These are phyloP conservation scores for Tricholoma matsutake DNA, from an alignment of 768 basidiomycete genomes.

Conservation along the genomic window DNA sequence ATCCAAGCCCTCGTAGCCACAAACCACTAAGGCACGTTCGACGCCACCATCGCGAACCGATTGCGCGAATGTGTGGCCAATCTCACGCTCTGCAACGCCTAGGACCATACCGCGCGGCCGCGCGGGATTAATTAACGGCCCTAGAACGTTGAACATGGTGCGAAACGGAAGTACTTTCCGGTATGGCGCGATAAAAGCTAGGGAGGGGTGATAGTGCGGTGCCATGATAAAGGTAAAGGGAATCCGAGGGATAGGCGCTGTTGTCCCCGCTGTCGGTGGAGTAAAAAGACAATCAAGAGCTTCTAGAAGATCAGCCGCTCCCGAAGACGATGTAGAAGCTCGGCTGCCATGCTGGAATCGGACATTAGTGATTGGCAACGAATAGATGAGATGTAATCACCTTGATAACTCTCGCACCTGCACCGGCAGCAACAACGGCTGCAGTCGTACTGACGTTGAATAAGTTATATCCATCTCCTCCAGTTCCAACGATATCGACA, in stretches of 20 bases:
- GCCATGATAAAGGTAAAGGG: constrained; percentile 95
- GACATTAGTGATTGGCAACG: constrained; percentile 5
- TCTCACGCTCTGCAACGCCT: constrained; percentile 79
- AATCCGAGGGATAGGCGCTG: constrained; percentile 56
- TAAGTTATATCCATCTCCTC: constrained; percentile 93
- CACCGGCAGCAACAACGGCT: constrained; percentile 90
- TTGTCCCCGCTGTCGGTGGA: constrained; percentile 53
- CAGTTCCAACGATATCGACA: constrained; percentile 81
- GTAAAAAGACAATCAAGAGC: constrained; percentile 77
- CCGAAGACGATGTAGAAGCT: constrained; percentile 92
- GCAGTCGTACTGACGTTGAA: constrained; percentile 98
- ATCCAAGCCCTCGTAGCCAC: constrained; percentile 87
- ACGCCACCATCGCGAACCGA: constrained; percentile 74
- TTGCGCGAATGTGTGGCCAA: constrained; percentile 79
- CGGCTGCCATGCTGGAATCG: constrained; percentile 74
- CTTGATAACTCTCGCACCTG: constrained; percentile 91
- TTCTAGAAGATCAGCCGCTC: constrained; percentile 89
- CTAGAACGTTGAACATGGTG: constrained; percentile 94
- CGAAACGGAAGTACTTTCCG: constrained; percentile 89
- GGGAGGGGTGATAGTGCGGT: constrained; percentile 87
- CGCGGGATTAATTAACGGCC: constrained; percentile 92
- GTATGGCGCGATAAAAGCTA: constrained; percentile 79
- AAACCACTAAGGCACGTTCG: constrained; percentile 85
- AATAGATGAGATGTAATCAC: constrained; percentile 37
- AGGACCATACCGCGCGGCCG: constrained; percentile 85